Evolutionary conservation across 306 rosid genomes (phyloP), one percentile per base, ranked within the genome.

Genomic region (Trifolium subterraneum): DNA sequence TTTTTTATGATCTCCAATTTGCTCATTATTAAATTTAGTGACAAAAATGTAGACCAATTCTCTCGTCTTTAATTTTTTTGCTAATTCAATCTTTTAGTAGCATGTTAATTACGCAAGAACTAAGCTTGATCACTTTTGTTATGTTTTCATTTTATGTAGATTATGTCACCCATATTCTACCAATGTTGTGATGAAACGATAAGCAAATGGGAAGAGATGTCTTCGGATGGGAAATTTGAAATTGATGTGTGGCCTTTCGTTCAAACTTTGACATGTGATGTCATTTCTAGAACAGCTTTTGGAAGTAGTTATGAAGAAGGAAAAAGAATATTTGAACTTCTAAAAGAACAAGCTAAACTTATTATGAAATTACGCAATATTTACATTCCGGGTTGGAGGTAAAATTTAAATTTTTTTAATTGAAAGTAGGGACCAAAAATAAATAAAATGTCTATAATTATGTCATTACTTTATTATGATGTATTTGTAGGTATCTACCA

Each of bases 381-480:
- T 61, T 83, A 75, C 71, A 79, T 87, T 51, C 90, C 90, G 0
- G 88, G 90, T n/a, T 81, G 83, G 86, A 65, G 90, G 88, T 84
- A 79, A 31, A 68, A 19, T 42, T 18, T 27, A 48, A 48, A 5
- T 47, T 4, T 48, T 48, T 1, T 48, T 6, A 0, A 48, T 48
- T n/a, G 10, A 48, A 48, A 7, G n/a, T 6, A 6, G 4, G 20
- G 3, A 6, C 7, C 3, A 48, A 15, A n/a, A n/a, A 48, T 41
- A 41, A 2, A 41, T 10, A 41, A 41, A 41, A 3, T 10, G 45
- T 39, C 45, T 39, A 10, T 9, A 39, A 39, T 9, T 10, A 7
- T 35, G 39, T 35, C 8, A 6, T 9, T 35, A 35, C n/a, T n/a
- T n/a, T n/a, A n/a, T n/a, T n/a, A n/a, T n/a, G 35, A 56, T 23